phyloP scores from a whole-genome alignment of 2,329 filamentous ascomycete species.

The Arthrinium phaeospermum region DNA sequence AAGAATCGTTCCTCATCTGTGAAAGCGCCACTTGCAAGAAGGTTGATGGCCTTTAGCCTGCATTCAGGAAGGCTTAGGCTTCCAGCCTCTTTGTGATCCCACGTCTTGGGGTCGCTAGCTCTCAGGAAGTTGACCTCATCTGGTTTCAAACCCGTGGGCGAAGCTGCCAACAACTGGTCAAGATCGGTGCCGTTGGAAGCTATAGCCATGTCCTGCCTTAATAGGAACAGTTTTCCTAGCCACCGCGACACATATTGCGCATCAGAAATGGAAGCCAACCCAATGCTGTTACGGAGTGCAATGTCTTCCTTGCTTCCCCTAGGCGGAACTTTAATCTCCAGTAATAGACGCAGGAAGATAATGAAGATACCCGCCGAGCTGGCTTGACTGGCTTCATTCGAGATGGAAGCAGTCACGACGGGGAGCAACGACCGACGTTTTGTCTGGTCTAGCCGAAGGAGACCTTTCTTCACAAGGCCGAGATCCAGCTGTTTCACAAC shows the following conservation, averaged over 20 bases:
- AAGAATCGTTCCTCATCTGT: constrained; percentile 82
- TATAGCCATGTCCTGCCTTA: constrained; percentile 54
- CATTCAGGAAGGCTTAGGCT: constrained; percentile 72
- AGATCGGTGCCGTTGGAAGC: constrained; percentile 32
- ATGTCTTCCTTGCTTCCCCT: constrained; percentile 81
- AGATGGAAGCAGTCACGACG: constrained; percentile 70
- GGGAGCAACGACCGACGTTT: constrained; percentile 78
- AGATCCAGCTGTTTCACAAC: constrained; percentile 89
- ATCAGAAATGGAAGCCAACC: constrained; percentile 70
- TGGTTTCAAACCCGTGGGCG: constrained; percentile 63
- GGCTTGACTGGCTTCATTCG: constrained; percentile 59
- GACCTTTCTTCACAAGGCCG: constrained; percentile 85
- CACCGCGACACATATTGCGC: constrained; percentile 74
- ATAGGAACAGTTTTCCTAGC: constrained; percentile 78
- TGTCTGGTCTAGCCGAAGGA: constrained; percentile 53
- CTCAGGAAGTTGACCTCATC: constrained; percentile 74
- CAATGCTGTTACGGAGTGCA: constrained; percentile 68
- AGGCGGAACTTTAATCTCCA: constrained; percentile 72
- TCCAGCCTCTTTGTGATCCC: constrained; percentile 64
- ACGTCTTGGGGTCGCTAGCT: constrained; percentile 71
- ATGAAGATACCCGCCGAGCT: constrained; percentile 73
- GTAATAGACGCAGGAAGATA: constrained; percentile 77
- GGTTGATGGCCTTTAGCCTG: constrained; percentile 70
- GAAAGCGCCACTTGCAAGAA: constrained; percentile 87
- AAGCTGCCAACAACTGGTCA: constrained; percentile 36